Conservation (phyloP, 345 rosid genomes). For the Punica granatum region DNA sequence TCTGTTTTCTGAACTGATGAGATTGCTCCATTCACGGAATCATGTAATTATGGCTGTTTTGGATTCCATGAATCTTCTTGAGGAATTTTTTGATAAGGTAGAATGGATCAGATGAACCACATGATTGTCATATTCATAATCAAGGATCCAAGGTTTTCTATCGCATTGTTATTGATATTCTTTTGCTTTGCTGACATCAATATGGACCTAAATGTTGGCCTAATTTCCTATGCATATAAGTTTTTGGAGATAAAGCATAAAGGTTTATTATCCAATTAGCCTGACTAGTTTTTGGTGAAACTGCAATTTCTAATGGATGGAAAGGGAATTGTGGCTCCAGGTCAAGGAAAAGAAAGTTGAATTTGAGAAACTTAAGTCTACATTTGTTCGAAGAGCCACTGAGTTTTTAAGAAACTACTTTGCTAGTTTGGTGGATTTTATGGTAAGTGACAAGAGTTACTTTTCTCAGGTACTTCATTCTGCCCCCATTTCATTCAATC, state of each 20-base stretch:
- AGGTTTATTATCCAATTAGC: conserved; percentile 1
- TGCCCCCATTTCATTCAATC: neutral
- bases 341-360: conserved; percentile 86
- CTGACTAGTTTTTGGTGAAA: neutral
- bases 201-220: neutral
- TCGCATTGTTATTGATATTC: neutral
- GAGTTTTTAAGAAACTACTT: conserved; percentile 95
- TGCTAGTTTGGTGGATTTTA: conserved; percentile 97
- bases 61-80: no score
- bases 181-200: neutral
- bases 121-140: no score
- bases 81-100: no score
- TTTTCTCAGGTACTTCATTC: conserved; percentile 74
- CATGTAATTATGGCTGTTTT: no score
- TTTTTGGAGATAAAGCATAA: neutral
- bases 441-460: conserved; percentile 96
- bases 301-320: conserved; percentile 1
- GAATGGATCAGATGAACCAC: no score
- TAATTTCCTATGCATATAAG: neutral
- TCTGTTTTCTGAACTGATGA: neutral
- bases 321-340: conserved; percentile 23
- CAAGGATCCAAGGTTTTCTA: neutral
- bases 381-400: conserved; percentile 87
- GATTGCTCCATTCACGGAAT: no score
- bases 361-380: conserved; percentile 65